A percentile compares a stretch with the other conserved stretches of the same genome.
These are phyloP conservation scores for Paspalum notatum DNA, from an alignment of 176 grass and related monocot genomes.

Conservation along the genomic window DNA sequence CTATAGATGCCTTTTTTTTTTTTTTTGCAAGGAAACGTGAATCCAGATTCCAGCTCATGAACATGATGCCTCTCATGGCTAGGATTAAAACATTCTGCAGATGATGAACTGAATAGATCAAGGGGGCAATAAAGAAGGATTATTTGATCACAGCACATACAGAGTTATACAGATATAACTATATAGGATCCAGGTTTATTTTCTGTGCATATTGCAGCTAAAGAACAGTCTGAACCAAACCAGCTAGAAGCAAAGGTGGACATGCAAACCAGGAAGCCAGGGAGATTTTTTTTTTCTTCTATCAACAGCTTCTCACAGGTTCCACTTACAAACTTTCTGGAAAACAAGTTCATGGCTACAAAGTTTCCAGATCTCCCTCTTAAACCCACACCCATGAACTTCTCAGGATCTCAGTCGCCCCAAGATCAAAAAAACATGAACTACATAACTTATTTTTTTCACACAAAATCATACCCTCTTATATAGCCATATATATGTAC, in stretches of 20 bases:
- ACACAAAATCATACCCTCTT: constrained; percentile 31
- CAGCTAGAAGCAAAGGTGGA: constrained; percentile 10
- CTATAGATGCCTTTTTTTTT: constrained; percentile 1
- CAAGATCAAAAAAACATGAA: constrained; percentile 30
- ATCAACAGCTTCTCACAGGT: constrained; percentile 37
- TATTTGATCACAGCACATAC: neutral
- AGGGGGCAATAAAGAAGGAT: neutral
- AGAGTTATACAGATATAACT: neutral
- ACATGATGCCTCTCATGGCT: neutral
- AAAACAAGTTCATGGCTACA: constrained; percentile 47
- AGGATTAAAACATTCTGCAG: constrained; percentile 4
- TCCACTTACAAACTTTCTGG: constrained; percentile 38
- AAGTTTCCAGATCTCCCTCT: constrained; percentile 11
- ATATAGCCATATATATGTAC: neutral
- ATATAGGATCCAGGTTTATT: neutral
- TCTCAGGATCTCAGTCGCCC: neutral
- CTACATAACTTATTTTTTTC: constrained; percentile 25
- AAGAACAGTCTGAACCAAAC: constrained; percentile 1
- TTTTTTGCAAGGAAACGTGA: constrained; percentile 32
- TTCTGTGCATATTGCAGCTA: neutral
- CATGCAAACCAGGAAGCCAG: constrained; percentile 10
- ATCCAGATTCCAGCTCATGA: neutral
- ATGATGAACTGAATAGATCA: neutral
- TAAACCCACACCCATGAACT: constrained; percentile 35
- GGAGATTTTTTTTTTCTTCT: neutral